phyloP scores from a whole-genome alignment of 192 early-diverging fungal genomes.

The Linnemannia elongata region DNA sequence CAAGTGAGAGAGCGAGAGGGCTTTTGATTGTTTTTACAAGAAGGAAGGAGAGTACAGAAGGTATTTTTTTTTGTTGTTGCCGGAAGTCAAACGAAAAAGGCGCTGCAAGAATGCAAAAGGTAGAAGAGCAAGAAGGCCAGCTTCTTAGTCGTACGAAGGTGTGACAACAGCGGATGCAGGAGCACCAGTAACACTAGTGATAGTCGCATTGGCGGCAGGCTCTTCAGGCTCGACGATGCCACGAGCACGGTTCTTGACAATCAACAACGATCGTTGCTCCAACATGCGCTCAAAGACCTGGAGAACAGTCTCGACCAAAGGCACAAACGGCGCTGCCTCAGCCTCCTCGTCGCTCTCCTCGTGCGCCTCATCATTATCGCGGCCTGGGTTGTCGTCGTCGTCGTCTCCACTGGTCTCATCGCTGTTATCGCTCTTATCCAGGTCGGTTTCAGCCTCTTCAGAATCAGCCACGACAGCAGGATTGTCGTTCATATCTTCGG shows the following conservation, averaged over 20 bases:
- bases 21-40: neutral
- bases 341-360: neutral
- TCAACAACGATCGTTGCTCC: slow-evolving; percentile 34
- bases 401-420: neutral
- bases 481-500: slow-evolving; percentile 33
- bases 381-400: neutral
- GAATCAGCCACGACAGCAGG: neutral
- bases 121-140: neutral
- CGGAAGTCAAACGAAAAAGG: neutral
- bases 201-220: neutral
- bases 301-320: slow-evolving; percentile 34
- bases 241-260: slow-evolving; percentile 52
- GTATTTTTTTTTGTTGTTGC: neutral
- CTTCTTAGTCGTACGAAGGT: neutral
- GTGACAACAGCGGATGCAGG: neutral
- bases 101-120: neutral
- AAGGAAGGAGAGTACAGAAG: neutral
- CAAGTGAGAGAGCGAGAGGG: neutral
- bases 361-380: slow-evolving; percentile 2
- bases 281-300: slow-evolving; percentile 55
- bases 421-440: neutral
- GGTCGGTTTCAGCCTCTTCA: neutral
- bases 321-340: slow-evolving; percentile 20
- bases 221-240: slow-evolving; percentile 30
- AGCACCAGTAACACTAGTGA: neutral